A percentile compares a stretch with the other conserved stretches of the same genome.
Conservation (phyloP, 352 stramenopile species). For the Globisporangium nunn region DNA sequence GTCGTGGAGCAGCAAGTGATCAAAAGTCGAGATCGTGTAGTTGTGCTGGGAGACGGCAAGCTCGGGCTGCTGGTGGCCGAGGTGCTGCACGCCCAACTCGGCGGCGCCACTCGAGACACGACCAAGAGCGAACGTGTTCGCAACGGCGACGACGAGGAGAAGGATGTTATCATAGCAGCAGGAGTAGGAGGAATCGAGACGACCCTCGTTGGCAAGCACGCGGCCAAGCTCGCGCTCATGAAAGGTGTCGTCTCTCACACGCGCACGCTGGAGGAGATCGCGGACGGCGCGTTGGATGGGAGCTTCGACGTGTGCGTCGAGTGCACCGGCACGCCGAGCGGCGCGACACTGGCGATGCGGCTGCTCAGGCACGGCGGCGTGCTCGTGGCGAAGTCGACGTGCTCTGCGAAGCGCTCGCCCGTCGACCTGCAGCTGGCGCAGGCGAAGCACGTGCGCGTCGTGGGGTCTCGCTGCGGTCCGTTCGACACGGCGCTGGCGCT, state of each 20-base stretch:
- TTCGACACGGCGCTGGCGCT: constrained; percentile 50
- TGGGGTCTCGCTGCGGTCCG: constrained; percentile 63
- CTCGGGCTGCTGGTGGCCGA: constrained; percentile 83
- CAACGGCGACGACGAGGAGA: not conserved
- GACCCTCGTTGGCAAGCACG: constrained; percentile 55
- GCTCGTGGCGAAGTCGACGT: constrained; percentile 52
- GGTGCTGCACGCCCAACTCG: constrained; percentile 38
- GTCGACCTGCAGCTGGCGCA: constrained; percentile 20
- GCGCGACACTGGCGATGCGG: constrained; percentile 30
- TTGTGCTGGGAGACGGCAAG: constrained; percentile 86
- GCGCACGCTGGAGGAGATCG: constrained; percentile 16
- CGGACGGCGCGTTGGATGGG: not conserved
- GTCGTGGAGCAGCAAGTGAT: constrained; percentile 83
- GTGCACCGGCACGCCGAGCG: constrained; percentile 43
- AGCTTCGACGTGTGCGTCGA: constrained; percentile 64
- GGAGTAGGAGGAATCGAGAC: constrained; percentile 5
- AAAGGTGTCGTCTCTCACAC: constrained; percentile 33
- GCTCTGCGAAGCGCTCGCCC: constrained; percentile 23
- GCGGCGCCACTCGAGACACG: constrained; percentile 5
- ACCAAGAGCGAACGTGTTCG: constrained; percentile 1
- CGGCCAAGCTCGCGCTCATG: constrained; percentile 44
- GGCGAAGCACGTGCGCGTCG: constrained; percentile 38
- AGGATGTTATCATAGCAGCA: not conserved
- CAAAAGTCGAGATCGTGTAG: constrained; percentile 42
- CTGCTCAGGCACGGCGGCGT: constrained; percentile 29